Base-by-base conservation (phyloP, 805 yeast species). In the Saccharomycopsis guyanensis region DNA sequence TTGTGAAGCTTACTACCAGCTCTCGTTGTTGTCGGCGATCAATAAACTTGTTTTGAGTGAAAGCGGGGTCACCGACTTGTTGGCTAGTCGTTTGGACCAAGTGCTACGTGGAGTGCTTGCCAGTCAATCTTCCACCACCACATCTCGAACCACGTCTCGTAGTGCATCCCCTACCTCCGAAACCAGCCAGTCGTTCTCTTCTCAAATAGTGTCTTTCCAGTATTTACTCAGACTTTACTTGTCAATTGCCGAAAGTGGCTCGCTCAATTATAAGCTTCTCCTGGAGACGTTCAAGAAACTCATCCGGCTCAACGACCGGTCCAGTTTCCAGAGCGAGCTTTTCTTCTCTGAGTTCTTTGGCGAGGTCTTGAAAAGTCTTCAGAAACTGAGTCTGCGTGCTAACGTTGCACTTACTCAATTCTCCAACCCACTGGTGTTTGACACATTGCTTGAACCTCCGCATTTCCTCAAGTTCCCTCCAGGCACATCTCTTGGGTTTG, bases 381-480 rank as follows among this genome's bases (percentile, higher is more conserved):
- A 41, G 25, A 32, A 24, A 25, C 24, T 46, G 7, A 38, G 25
- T 37, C 46, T 38, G 7, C 15, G 33, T 34, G 25, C 43, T 15
- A 45, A 41, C 25, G 34, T 45, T 16, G 34, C 52, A 10, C 40
- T 40, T 15, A 12, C 37, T 31, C 44, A 56, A 24, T 35, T 40
- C 22, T 19, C 46, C 10, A 29, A 38, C 25, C 13, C 19, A n/a
- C 25, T 33, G 19, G 22, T 20, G 31, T 18, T 10, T 27, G 32
- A 27, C 8, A 8, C 8, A 27, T 13, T 27, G 32, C 13, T 27
- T 8, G 32, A 8, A 13, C 53, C 53, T 4, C n/a, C 38, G 16
- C 40, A 51, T 24, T 51, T 45, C 33, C n/a, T 46, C 5, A 18
- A 43, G 4, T 51, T 51, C 38, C 45, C 41, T 3, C 24, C 40